These are phyloP conservation scores for Agaricus sinodeliciosus DNA, from an alignment of 768 basidiomycete genomes.

Conservation along the genomic window DNA sequence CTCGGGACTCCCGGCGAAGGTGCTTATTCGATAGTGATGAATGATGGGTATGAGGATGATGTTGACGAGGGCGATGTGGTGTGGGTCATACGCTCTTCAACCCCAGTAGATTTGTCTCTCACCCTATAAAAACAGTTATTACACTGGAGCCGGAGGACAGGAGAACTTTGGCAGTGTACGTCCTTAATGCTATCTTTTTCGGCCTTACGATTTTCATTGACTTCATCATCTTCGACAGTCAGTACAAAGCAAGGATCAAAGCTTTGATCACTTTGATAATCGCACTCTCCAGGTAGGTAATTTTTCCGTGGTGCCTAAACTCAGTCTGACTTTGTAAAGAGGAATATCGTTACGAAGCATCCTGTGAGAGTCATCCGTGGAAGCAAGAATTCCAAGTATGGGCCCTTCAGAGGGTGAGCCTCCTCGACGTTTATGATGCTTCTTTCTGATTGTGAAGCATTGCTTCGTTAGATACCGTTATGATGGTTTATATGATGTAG, in stretches of 20 bases:
- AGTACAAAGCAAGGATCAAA: conserved; percentile 26
- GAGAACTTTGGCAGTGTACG: neutral
- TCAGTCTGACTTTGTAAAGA: neutral
- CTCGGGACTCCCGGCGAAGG: conserved; percentile 22
- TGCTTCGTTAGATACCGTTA: conserved; percentile 35
- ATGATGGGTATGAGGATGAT: conserved; percentile 36
- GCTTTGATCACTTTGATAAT: conserved; percentile 29
- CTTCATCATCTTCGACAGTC: neutral
- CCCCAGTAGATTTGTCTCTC: neutral
- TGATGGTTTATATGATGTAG: conserved; percentile 31
- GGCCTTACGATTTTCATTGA: too few relatives aligned
- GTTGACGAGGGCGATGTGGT: conserved; percentile 31
- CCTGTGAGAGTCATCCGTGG: conserved; percentile 40
- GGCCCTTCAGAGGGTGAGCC: conserved; percentile 1
- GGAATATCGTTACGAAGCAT: conserved; percentile 24
- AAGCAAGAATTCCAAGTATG: conserved; percentile 10
- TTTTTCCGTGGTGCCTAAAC: neutral
- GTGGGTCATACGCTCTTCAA: conserved; percentile 20
- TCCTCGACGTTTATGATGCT: neutral
- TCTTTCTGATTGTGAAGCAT: conserved; percentile 18
- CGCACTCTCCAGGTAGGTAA: conserved; percentile 16
- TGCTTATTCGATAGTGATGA: conserved; percentile 35
- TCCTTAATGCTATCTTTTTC: neutral
- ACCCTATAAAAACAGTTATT: conserved; percentile 19
- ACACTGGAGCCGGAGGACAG: conserved; percentile 33